Evolutionary conservation across 345 rosid species (phyloP).

Genomic region (Draba incana): DNA sequence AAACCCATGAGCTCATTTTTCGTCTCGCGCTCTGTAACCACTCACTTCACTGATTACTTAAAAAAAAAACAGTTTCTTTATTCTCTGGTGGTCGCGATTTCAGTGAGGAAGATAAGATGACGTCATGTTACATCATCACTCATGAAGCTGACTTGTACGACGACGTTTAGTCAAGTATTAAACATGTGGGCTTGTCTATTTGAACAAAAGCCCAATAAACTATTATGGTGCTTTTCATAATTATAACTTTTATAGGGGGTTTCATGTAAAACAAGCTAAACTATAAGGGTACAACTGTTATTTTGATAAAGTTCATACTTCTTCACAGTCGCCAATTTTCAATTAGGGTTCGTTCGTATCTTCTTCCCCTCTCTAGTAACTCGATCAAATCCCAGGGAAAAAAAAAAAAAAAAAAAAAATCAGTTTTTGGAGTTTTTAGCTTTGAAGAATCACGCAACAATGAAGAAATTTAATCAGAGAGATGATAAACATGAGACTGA

Average conservation of each 20-base stretch:
- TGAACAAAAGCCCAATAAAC: neutral
- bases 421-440: neutral
- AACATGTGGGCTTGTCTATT: too few relatives aligned
- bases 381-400: too few relatives aligned
- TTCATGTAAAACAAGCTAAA: neutral
- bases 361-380: constrained; percentile 16
- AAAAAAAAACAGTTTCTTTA: too few relatives aligned
- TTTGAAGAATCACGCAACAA: neutral
- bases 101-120: constrained; percentile 35
- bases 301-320: neutral
- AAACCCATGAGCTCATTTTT: constrained; percentile 42
- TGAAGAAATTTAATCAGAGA: constrained; percentile 19
- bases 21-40: constrained; percentile 2
- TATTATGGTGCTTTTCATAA: constrained; percentile 10
- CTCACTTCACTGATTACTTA: too few relatives aligned
- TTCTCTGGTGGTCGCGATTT: constrained; percentile 2
- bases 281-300: constrained; percentile 15
- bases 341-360: constrained; percentile 31
- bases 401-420: neutral
- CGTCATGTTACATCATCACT: constrained; percentile 6
- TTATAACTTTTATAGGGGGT: neutral
- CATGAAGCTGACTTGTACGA: neutral
- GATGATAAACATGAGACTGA: neutral
- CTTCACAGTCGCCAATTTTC: constrained; percentile 11
- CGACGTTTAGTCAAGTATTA: too few relatives aligned